Base-by-base conservation (phyloP, 306 rosid species). In the Phaseolus lunatus region DNA sequence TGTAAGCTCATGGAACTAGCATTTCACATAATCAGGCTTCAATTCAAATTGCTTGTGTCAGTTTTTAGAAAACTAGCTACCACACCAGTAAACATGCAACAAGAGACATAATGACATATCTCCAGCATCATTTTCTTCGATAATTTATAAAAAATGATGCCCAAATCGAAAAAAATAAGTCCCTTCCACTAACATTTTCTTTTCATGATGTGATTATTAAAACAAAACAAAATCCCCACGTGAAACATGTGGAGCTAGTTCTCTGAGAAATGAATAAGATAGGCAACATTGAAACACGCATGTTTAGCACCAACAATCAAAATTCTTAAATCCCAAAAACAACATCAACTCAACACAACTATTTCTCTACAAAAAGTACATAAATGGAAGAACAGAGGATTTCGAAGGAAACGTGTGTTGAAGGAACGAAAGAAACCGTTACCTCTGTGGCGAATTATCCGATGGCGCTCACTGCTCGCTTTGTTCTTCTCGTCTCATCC, bases 21-120 rank as follows among this genome's bases (percentile, higher is more conserved):
- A 79, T 80, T 73, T 78, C 59, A 56, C 53, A 68, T 6, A 57
- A 74, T 23, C 49, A 77, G 16, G 20, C 26, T 79, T 76, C 78
- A 67, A 52, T 23, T 70, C 33, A 66, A 59, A 78, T 41, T 61
- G 57, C n/a, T 65, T 57, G 26, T 31, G 18, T 19, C 27, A 43
- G 37, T 8, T n/a, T 27, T 15, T 54, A 31, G 44, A 33, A 65
- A 57, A 62, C 75, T 48, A 18, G 6, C 45, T 39, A 78, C 16
- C 49, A 67, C 18, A 23, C 19, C 12, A 59, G 16, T 20, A 15
- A 26, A 43, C 24, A 15, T 23, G 52, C 4, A 81, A 39, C 75
- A 67, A 66, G 24, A 47, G 67, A 53, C 41, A 56, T 12, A 58
- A 67, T 16, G 41, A 35, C 22, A 24, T 45, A 69, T 14, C 41